These are phyloP conservation scores for Triangularia setosa DNA, from an alignment of 2,329 filamentous ascomycete species.

Conservation along the genomic window DNA sequence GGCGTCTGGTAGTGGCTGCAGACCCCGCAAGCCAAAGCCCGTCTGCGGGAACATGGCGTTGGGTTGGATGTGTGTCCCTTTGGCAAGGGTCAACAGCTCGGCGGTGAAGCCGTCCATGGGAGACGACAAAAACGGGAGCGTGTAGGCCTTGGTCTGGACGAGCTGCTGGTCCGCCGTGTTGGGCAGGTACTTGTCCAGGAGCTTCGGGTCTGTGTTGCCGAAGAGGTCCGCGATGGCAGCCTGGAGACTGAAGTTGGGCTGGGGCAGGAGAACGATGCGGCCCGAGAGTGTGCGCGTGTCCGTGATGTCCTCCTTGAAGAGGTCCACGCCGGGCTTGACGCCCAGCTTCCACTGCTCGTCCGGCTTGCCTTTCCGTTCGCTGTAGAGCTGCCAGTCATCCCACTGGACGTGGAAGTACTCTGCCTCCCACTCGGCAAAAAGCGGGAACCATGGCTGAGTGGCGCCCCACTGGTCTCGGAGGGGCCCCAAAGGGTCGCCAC, in stretches of 20 bases:
- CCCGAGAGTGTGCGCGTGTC: slow-evolving; percentile 33
- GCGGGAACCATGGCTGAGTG: slow-evolving; percentile 38
- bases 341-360: neutral
- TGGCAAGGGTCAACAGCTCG: slow-evolving; percentile 31
- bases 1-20: too few species aligned
- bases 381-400: slow-evolving; percentile 31
- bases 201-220: neutral
- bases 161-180: slow-evolving; percentile 32
- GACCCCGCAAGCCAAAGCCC: too few species aligned
- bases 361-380: neutral
- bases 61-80: slow-evolving; percentile 41
- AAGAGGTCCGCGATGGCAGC: neutral
- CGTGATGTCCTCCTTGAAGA: slow-evolving; percentile 14
- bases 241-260: slow-evolving; percentile 34
- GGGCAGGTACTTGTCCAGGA: neutral
- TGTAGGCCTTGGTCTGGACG: slow-evolving; percentile 15
- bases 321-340: slow-evolving; percentile 19
- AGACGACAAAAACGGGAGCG: slow-evolving; percentile 3
- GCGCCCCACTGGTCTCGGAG: slow-evolving; percentile 30
- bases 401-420: slow-evolving; percentile 39
- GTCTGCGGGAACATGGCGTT: slow-evolving; percentile 17
- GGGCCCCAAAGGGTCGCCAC: slow-evolving; percentile 9
- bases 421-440: slow-evolving; percentile 43
- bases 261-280: slow-evolving; percentile 37
- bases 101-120: slow-evolving; percentile 33